phyloP scores from a whole-genome alignment of 257 asterid species.

The Gardenia jasminoides region DNA sequence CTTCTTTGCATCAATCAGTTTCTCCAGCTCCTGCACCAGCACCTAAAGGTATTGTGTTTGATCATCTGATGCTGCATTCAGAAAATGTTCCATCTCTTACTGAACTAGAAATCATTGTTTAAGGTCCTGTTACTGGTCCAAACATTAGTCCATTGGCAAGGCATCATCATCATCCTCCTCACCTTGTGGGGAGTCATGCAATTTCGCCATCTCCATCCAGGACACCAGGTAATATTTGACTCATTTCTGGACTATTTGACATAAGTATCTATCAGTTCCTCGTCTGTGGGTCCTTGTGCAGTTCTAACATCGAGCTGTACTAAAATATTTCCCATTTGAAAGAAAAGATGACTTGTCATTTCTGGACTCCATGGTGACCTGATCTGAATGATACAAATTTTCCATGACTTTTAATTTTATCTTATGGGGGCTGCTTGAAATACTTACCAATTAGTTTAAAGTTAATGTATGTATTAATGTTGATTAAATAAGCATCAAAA shows the following conservation, averaged over 20 bases:
- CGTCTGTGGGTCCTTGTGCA: neutral
- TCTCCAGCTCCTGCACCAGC: conserved; percentile 61
- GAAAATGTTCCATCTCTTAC: conserved; percentile 4
- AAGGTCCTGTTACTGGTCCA: conserved; percentile 56
- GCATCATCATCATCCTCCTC: conserved; percentile 46
- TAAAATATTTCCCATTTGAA: neutral
- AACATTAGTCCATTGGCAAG: conserved; percentile 37
- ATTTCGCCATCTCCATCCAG: conserved; percentile 75
- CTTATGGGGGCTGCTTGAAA: neutral
- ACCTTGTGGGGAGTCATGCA: conserved; percentile 35
- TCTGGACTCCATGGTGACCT: neutral
- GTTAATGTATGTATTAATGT: neutral
- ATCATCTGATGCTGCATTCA: conserved; percentile 8
- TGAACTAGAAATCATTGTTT: conserved; percentile 33
- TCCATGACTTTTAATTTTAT: neutral
- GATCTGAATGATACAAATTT: neutral
- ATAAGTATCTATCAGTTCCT: neutral
- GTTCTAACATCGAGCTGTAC: neutral
- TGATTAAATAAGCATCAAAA: neutral
- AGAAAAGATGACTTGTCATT: too few relatives aligned
- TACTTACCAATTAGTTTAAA: neutral
- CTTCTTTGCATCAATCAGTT: conserved; percentile 29
- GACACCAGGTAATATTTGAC: conserved; percentile 54
- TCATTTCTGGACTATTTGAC: neutral
- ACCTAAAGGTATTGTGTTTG: conserved; percentile 50